Evolutionary conservation across 768 basidiomycete species (phyloP).

Genomic region (Rhizopogon salebrosus): DNA sequence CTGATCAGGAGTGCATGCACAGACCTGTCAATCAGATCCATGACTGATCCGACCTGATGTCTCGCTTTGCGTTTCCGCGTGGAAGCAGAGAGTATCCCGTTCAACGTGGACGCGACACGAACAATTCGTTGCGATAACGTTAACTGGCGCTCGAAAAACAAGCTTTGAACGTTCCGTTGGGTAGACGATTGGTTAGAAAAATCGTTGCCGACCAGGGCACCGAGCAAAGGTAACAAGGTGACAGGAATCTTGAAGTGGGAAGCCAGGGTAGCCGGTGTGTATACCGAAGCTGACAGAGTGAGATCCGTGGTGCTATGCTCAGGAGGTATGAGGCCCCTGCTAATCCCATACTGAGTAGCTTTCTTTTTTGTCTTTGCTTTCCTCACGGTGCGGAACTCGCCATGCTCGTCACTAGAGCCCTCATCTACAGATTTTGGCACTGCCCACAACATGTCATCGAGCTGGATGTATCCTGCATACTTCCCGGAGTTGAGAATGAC

Average conservation of each 20-base stretch:
- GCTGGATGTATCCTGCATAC: constrained; percentile 72
- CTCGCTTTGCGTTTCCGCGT: constrained; percentile 45
- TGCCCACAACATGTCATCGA: constrained; percentile 73
- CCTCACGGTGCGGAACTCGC: constrained; percentile 55
- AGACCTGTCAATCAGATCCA: constrained; percentile 71
- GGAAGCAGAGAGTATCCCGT: constrained; percentile 45
- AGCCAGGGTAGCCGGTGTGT: constrained; percentile 58
- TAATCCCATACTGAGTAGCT: constrained; percentile 17
- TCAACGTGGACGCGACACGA: constrained; percentile 56
- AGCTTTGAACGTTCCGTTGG: constrained; percentile 45
- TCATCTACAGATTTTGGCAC: constrained; percentile 20
- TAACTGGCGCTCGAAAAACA: constrained; percentile 65
- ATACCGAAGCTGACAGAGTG: constrained; percentile 51
- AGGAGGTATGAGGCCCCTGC: constrained; percentile 50
- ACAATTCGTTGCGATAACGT: constrained; percentile 59
- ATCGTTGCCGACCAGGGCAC: constrained; percentile 78
- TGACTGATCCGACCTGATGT: constrained; percentile 59
- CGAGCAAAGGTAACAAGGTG: constrained; percentile 71
- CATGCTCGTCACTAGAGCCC: constrained; percentile 33
- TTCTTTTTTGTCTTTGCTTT: constrained; percentile 50
- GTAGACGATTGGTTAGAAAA: constrained; percentile 52
- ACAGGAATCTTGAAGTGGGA: constrained; percentile 61
- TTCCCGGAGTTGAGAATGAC: constrained; percentile 71
- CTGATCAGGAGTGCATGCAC: constrained; percentile 57
- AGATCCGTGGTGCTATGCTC: constrained; percentile 33